phyloP scores from a whole-genome alignment of 2,329 filamentous ascomycete genomes.

The Aspergillus niger region DNA sequence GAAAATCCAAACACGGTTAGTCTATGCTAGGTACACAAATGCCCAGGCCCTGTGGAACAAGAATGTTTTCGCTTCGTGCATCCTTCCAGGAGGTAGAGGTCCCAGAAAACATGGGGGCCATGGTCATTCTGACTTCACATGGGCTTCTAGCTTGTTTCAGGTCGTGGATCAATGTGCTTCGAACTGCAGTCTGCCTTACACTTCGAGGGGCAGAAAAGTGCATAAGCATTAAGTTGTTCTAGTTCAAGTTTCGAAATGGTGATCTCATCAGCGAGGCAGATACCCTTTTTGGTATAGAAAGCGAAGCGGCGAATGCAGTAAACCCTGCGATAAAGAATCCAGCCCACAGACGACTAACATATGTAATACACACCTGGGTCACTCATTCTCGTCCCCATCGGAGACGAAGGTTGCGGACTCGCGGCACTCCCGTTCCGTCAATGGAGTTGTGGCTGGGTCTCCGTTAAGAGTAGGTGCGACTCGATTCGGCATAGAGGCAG shows the following conservation, averaged over 20 bases:
- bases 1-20: background rate
- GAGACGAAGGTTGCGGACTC: background rate
- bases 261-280: background rate
- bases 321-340: background rate
- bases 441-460: background rate
- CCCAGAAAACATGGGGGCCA: background rate
- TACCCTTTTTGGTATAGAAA: background rate
- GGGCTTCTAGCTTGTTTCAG: slow-evolving; percentile 16
- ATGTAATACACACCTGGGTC: background rate
- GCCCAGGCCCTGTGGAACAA: slow-evolving; percentile 8
- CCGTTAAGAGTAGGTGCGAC: background rate
- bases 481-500: background rate
- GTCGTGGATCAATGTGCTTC: slow-evolving; percentile 8
- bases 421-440: background rate
- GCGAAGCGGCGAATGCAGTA: background rate
- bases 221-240: background rate
- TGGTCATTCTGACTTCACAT: background rate
- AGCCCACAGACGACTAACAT: background rate
- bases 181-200: slow-evolving; percentile 2
- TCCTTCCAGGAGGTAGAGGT: background rate
- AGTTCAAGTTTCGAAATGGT: background rate
- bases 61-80: background rate
- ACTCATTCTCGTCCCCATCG: background rate
- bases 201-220: background rate
- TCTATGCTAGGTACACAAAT: background rate